These are phyloP conservation scores for Saccharomycopsis amapae DNA, from an alignment of 805 yeast species.

Conservation along the genomic window DNA sequence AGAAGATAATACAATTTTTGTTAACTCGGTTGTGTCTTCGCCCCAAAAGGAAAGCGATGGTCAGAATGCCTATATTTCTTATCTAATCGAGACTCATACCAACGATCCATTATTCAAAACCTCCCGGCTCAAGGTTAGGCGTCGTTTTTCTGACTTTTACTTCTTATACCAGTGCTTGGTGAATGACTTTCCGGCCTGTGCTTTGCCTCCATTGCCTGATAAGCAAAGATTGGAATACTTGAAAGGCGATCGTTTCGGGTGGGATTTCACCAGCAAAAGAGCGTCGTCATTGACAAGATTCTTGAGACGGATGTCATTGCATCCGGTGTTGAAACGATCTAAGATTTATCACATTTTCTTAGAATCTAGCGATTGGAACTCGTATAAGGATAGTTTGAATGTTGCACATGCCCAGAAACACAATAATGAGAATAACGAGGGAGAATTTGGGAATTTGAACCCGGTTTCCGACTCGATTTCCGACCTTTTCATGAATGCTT, in stretches of 20 bases:
- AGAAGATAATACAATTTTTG: slow-evolving; percentile 23
- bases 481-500: slow-evolving; percentile 90
- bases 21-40: slow-evolving; percentile 40
- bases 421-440: slow-evolving; percentile 22
- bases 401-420: slow-evolving; percentile 12
- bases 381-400: slow-evolving; percentile 48
- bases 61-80: slow-evolving; percentile 71
- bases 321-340: slow-evolving; percentile 64
- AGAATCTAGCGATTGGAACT: slow-evolving; percentile 68
- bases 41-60: slow-evolving; percentile 71
- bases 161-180: slow-evolving; percentile 65
- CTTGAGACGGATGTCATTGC: slow-evolving; percentile 62
- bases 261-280: slow-evolving; percentile 76
- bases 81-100: slow-evolving; percentile 56
- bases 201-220: slow-evolving; percentile 92
- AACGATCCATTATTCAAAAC: slow-evolving; percentile 51
- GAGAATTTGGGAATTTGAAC: slow-evolving; percentile 39
- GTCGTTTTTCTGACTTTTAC: slow-evolving; percentile 85
- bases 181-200: slow-evolving; percentile 76
- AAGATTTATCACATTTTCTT: slow-evolving; percentile 64
- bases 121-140: slow-evolving; percentile 45
- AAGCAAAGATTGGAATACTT: slow-evolving; percentile 85
- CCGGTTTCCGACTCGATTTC: slow-evolving; percentile 58
- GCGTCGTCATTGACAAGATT: slow-evolving; percentile 76
- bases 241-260: slow-evolving; percentile 86